These are phyloP conservation scores for Fraxinus greggii DNA, from an alignment of 305 asterid genomes.

Conservation along the genomic window DNA sequence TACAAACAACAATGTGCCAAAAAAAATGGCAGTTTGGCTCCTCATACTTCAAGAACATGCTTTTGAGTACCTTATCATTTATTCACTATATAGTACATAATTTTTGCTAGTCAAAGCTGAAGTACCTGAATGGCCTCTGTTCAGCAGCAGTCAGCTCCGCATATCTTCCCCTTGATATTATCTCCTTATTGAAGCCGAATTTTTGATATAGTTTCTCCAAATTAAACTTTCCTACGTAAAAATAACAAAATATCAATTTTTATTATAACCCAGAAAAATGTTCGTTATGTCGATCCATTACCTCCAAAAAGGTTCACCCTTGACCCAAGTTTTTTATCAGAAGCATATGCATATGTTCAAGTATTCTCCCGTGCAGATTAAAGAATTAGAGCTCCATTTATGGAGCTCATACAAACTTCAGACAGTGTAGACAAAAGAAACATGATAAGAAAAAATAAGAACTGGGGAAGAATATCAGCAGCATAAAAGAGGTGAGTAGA, in stretches of 20 bases:
- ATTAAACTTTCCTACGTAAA: constrained; percentile 72
- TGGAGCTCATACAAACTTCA: neutral
- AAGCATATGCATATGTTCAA: neutral
- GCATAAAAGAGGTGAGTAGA: neutral
- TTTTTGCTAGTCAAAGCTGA: constrained; percentile 5
- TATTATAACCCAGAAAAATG: constrained; percentile 5
- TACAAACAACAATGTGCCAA: neutral
- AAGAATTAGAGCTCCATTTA: constrained; percentile 14
- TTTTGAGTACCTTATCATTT: neutral
- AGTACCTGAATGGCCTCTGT: constrained; percentile 83
- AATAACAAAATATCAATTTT: constrained; percentile 17
- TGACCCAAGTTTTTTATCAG: constrained; percentile 1
- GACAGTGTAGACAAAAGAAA: neutral
- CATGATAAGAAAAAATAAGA: neutral
- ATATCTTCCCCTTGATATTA: constrained; percentile 76
- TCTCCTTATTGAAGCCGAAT: constrained; percentile 84
- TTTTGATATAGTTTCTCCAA: constrained; percentile 72
- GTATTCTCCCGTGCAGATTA: neutral
- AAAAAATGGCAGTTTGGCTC: neutral
- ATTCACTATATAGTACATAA: neutral
- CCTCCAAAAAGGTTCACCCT: neutral
- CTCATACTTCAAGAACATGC: neutral
- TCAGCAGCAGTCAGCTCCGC: constrained; percentile 87
- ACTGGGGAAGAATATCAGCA: neutral
- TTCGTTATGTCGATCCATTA: neutral